Conservation (phyloP, 495 filamentous ascomycete species). For the Aspergillus nanangensis region DNA sequence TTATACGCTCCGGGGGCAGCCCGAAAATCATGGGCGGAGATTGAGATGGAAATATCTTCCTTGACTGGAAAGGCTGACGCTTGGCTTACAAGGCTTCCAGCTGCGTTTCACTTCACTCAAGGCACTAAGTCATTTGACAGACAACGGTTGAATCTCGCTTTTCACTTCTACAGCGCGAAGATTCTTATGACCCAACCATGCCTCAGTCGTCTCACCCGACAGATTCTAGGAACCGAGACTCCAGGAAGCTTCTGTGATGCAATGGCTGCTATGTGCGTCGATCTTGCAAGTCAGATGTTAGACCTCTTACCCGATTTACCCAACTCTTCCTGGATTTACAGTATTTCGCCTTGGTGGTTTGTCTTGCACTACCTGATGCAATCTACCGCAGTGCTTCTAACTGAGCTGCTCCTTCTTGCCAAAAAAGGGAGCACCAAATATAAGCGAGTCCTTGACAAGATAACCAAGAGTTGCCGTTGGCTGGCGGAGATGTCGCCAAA, state of each 20-base stretch:
- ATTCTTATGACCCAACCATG: constrained; percentile 56
- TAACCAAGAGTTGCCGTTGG: constrained; percentile 42
- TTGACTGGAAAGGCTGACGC: constrained; percentile 40
- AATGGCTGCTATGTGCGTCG: constrained; percentile 44
- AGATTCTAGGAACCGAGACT: constrained; percentile 13
- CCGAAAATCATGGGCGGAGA: constrained; percentile 43
- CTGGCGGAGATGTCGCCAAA: constrained; percentile 35
- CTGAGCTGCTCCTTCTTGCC: constrained; percentile 42
- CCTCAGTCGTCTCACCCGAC: constrained; percentile 44
- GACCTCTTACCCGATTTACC: constrained; percentile 39
- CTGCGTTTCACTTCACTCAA: constrained; percentile 35
- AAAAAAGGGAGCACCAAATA: constrained; percentile 35
- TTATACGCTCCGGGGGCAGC: constrained; percentile 52
- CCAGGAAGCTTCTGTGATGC: constrained; percentile 40
- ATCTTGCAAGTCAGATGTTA: constrained; percentile 44
- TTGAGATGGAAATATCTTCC: constrained; percentile 44
- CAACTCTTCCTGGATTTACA: constrained; percentile 35
- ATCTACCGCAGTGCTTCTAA: constrained; percentile 47
- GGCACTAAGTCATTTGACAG: constrained; percentile 14
- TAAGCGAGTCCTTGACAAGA: constrained; percentile 28
- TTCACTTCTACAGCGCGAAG: constrained; percentile 50
- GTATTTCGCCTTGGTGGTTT: constrained; percentile 52
- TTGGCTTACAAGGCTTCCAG: constrained; percentile 47
- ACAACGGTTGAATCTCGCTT: constrained; percentile 30
- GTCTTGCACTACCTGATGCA: constrained; percentile 56